These are phyloP conservation scores for Cryphonectria japonica DNA, from an alignment of 2,329 filamentous ascomycete genomes.

Conservation along the genomic window DNA sequence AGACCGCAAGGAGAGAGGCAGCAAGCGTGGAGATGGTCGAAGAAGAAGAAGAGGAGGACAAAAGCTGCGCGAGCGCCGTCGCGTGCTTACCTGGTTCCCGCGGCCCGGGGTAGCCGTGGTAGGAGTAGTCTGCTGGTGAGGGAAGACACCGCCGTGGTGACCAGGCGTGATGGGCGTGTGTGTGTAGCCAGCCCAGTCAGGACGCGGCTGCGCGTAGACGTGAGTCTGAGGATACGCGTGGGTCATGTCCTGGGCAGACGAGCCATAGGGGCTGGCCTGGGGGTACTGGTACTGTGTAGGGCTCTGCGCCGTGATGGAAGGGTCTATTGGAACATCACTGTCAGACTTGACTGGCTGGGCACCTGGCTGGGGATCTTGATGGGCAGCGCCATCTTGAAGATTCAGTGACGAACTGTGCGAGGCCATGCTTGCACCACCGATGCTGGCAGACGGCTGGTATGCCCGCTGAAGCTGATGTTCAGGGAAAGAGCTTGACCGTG, in stretches of 20 bases:
- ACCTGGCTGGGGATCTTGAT: conserved; percentile 68
- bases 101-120: conserved; percentile 56
- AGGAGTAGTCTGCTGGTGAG: conserved; percentile 54
- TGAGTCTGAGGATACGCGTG: conserved; percentile 70
- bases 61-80: neutral
- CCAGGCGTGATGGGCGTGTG: conserved; percentile 54
- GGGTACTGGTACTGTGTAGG: conserved; percentile 57
- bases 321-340: conserved; percentile 98
- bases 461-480: conserved; percentile 79
- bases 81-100: conserved; percentile 61
- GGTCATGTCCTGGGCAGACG: conserved; percentile 82
- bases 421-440: conserved; percentile 87
- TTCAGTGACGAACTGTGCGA: conserved; percentile 96
- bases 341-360: conserved; percentile 84
- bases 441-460: conserved; percentile 74
- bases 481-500: conserved; percentile 82
- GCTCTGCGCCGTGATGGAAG: conserved; percentile 91
- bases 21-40: neutral
- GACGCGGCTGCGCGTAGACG: conserved; percentile 68
- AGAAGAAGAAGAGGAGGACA: neutral
- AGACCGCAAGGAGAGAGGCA: neutral
- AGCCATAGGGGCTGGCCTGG: conserved; percentile 70
- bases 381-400: conserved; percentile 74
- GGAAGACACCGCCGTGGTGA: conserved; percentile 53
- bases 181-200: conserved; percentile 74